phyloP scores from a whole-genome alignment of 768 basidiomycete species.

The Kwoniella newhampshirensis region DNA sequence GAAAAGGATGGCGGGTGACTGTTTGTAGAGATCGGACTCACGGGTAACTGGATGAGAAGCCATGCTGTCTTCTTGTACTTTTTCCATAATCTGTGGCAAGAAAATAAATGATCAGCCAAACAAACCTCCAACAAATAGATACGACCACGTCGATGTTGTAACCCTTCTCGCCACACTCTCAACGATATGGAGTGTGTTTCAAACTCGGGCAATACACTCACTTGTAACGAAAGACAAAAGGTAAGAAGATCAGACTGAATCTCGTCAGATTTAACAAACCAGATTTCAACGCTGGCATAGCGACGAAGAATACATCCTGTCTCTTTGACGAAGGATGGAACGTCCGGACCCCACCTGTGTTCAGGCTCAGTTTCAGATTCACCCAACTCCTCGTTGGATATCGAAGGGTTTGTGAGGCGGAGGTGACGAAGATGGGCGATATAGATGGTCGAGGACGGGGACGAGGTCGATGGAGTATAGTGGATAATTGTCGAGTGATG shows the following conservation, averaged over 20 bases:
- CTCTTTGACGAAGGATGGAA: constrained; percentile 52
- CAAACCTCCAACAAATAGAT: too few relatives aligned
- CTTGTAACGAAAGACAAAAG: constrained; percentile 46
- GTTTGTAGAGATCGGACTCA: constrained; percentile 37
- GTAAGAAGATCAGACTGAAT: constrained; percentile 51
- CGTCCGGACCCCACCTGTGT: too few relatives aligned
- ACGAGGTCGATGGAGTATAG: too few relatives aligned
- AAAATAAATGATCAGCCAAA: too few relatives aligned
- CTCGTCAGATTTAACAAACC: constrained; percentile 52
- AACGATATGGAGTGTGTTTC: neutral
- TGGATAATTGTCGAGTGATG: too few relatives aligned
- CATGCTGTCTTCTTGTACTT: constrained; percentile 53
- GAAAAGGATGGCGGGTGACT: constrained; percentile 1
- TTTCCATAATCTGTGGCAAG: constrained; percentile 51
- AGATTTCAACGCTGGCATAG: constrained; percentile 57
- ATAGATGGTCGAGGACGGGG: too few relatives aligned
- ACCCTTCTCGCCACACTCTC: too few relatives aligned
- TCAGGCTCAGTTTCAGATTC: too few relatives aligned
- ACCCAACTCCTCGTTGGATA: too few relatives aligned
- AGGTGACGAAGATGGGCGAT: too few relatives aligned
- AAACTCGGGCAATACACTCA: constrained; percentile 19
- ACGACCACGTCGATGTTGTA: too few relatives aligned
- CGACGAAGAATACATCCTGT: constrained; percentile 56
- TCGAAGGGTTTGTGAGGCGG: too few relatives aligned
- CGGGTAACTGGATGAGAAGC: constrained; percentile 55